Percentiles rank a stretch among this genome's conserved stretches.
phyloP scores from a whole-genome alignment of 768 basidiomycete species.

The Tulasnella sp. region DNA sequence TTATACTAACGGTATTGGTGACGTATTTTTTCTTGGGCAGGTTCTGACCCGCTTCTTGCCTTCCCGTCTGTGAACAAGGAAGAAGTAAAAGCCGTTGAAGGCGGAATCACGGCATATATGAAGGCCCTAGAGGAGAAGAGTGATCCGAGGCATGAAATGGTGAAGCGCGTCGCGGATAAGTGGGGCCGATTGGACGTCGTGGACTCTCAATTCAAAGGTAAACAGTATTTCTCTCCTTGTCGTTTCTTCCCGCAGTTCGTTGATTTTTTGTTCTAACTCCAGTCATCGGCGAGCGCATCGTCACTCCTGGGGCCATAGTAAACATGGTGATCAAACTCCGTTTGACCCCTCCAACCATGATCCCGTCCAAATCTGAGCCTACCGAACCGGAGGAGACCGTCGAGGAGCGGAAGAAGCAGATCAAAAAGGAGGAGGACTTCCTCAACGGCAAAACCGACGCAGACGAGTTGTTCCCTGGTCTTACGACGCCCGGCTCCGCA shows the following conservation, averaged over 20 bases:
- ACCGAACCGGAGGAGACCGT: conserved; percentile 24
- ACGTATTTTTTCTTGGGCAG: not conserved
- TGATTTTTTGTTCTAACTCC: too few species aligned
- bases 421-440: conserved; percentile 59
- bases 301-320: conserved; percentile 82
- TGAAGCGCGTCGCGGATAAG: conserved; percentile 51
- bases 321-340: conserved; percentile 77
- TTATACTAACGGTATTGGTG: too few species aligned
- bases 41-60: conserved; percentile 45
- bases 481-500: conserved; percentile 44
- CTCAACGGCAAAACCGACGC: conserved; percentile 48
- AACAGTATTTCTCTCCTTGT: not conserved
- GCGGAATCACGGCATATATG: conserved; percentile 24
- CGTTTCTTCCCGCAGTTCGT: conserved; percentile 3
- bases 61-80: conserved; percentile 56
- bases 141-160: conserved; percentile 39
- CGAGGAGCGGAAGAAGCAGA: conserved; percentile 33
- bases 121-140: conserved; percentile 39
- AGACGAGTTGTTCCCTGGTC: conserved; percentile 43
- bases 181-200: conserved; percentile 74
- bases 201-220: conserved; percentile 82
- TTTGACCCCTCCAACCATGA: conserved; percentile 42
- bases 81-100: conserved; percentile 37
- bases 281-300: conserved; percentile 85
- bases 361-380: conserved; percentile 19